Evolutionary conservation across 2,329 filamentous ascomycete genomes (phyloP), one percentile per base, ranked within the genome.

Genomic region (Trichothecium roseum): DNA sequence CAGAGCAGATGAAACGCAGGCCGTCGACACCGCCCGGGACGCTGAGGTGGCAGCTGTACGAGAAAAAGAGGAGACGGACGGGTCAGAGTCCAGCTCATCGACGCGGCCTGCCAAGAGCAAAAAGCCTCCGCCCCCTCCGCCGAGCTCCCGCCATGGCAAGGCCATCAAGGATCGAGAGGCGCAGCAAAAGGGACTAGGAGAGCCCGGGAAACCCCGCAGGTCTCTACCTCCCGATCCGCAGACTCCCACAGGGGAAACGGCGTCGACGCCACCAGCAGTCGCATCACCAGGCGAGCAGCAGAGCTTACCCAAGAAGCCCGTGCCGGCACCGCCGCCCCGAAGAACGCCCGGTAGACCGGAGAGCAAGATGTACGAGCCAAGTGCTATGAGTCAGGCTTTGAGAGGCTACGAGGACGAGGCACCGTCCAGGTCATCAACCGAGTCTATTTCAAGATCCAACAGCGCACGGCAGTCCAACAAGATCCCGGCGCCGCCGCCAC

Each of bases 101-200:
- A 40, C 44, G 16, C 46, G 46, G 14, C 35, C 46, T 8, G 34
- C 35, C 28, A 62, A 28, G 60, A 68, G 43, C 40, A 51, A 51
- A 26, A 82, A 80, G 51, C 74, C 74, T 42, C 81, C 81, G 12
- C 83, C 84, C 5, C 81, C 81, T 6, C 83, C 83, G 16, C 68
- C 68, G 9, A 85, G 72, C 50, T 86, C 81, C 35, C 75, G 83
- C 37, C 83, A 88, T 58, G 85, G 85, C 4, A 88, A 81, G 55
- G 68, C 79, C 14, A 81, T 89, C 43, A 75, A 68, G 44, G 54
- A 63, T 30, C 60, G 60, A 58, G 35, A 52, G 4, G 37, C 12
- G 13, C 9, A 12, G 13, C 6, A 29, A 15, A 34, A 40, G 24
- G 28, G 69, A 74, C 48, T 60, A 67, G n/a, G n/a, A n/a, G n/a